Evolutionary conservation across 2,329 filamentous ascomycete species (phyloP), one percentile per base, ranked within the genome.

Genomic region (Phialocephala subalpina): DNA sequence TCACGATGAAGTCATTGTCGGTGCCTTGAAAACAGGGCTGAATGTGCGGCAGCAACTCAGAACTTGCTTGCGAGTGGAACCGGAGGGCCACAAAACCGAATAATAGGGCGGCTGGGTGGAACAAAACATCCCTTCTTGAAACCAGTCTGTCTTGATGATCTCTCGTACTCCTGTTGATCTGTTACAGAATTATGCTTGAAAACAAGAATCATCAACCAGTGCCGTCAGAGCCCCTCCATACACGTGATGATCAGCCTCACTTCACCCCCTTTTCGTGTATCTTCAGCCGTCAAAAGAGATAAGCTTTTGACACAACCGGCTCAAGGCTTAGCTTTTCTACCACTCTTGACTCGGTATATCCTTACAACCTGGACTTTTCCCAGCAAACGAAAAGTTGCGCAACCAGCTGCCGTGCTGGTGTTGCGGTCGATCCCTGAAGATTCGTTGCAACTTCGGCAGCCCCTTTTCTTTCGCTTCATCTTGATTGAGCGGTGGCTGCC

Each of bases 401-500:
- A 52, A 29, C 22, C 2, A 29, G 18, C 25, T 52, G 18, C 45
- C 45, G 45, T 7, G 8, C 25, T 6, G 6, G 22, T 25, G 20
- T 5, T 29, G 25, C 25, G 16, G 25, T 16, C 47, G 7, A 57
- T 57, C 53, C 18, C 38, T 18, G 7, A 36, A 36, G 6, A 25
- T 20, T 38, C 33, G 20, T 57, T 57, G 33, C 55, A 38, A 36
- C 18, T 38, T 38, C 55, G 49, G 49, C 18, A 29, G 14, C 49
- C 49, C 49, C 49, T 53, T 53, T 53, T 53, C 49, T 22, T 12
- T 53, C 49, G 49, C 49, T 53, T 53, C 49, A 33, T 53, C 27
- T 53, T 29, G n/a, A 53, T 27, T 27, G 47, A 7, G 49, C 22
- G 11, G 49, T 53, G 12, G 27, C 49, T 53, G 5, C 16, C 49